A percentile compares a stretch with the other conserved stretches of the same genome.
These are phyloP conservation scores for Botrytis elliptica DNA, from an alignment of 2,329 filamentous ascomycete genomes.

Conservation along the genomic window DNA sequence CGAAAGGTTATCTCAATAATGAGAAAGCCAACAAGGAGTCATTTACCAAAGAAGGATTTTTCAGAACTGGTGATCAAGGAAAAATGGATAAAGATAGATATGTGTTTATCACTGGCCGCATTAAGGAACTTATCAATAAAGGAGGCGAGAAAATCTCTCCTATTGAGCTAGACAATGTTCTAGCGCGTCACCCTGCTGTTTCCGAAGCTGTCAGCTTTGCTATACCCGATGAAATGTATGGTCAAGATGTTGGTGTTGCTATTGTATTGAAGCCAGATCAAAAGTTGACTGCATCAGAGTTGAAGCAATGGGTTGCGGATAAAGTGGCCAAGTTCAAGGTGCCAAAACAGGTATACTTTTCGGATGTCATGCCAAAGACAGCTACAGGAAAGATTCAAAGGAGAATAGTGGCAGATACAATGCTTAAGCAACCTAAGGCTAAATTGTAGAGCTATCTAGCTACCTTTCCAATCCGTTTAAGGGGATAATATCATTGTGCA, in stretches of 20 bases:
- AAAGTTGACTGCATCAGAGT: constrained; percentile 54
- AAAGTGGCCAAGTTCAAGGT: constrained; percentile 81
- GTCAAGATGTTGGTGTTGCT: constrained; percentile 77
- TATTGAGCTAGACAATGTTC: constrained; percentile 81
- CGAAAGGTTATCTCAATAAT: constrained; percentile 83
- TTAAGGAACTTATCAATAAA: constrained; percentile 92
- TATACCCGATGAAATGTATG: constrained; percentile 77
- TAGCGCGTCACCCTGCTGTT: constrained; percentile 70
- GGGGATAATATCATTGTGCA: neutral
- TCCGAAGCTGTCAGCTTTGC: constrained; percentile 82
- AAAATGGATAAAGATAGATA: constrained; percentile 79
- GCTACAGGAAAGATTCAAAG: constrained; percentile 89
- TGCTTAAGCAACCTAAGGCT: constrained; percentile 67
- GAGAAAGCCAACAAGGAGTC: constrained; percentile 69
- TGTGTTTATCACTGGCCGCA: constrained; percentile 82
- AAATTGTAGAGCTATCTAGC: constrained; percentile 48
- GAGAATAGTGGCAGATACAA: constrained; percentile 79
- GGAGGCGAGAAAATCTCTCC: constrained; percentile 88
- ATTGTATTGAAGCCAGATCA: constrained; percentile 69
- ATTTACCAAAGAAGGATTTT: constrained; percentile 75
- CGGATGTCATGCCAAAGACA: constrained; percentile 83
- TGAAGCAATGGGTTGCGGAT: constrained; percentile 67
- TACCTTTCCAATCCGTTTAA: no score
- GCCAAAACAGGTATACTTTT: constrained; percentile 83
- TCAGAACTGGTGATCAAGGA: constrained; percentile 85